These are phyloP conservation scores for Golubevia sp. DNA, from an alignment of 1,284 basidiomycete species.

Conservation along the genomic window DNA sequence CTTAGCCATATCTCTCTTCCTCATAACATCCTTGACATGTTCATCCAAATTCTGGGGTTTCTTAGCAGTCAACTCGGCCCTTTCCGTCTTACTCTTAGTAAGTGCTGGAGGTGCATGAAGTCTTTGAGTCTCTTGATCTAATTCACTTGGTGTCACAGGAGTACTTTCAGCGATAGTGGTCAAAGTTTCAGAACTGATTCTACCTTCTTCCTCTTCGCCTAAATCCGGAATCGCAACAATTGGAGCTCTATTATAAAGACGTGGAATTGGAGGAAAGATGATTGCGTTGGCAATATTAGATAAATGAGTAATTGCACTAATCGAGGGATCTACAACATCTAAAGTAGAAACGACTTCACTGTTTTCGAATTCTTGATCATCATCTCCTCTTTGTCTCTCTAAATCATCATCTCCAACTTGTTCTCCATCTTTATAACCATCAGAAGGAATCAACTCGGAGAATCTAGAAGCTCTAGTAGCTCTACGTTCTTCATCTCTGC, in stretches of 20 bases:
- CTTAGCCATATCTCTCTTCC: conserved; percentile 70
- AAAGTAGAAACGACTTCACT: conserved; percentile 77
- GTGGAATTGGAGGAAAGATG: conserved; percentile 71
- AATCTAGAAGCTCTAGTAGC: background rate
- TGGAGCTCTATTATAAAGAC: conserved; percentile 73
- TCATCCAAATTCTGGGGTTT: conserved; percentile 70
- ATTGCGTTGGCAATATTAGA: conserved; percentile 80
- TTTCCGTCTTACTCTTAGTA: background rate
- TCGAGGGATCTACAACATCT: conserved; percentile 77
- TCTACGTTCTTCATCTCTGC: background rate
- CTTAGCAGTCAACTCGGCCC: background rate
- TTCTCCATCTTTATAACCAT: too few relatives aligned
- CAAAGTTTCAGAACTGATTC: too few relatives aligned
- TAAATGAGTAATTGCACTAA: conserved; percentile 72
- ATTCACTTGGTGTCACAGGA: background rate
- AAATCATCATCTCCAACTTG: background rate
- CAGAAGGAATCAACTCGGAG: background rate
- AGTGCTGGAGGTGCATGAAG: background rate
- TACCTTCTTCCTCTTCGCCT: conserved; percentile 42
- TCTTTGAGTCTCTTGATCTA: background rate
- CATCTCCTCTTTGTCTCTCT: background rate
- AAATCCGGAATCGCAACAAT: conserved; percentile 71
- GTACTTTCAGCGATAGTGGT: background rate
- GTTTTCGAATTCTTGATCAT: conserved; percentile 65
- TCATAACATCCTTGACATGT: conserved; percentile 79